Base-by-base conservation (phyloP, 2,329 filamentous ascomycete species). In the Calonectria crousiana region DNA sequence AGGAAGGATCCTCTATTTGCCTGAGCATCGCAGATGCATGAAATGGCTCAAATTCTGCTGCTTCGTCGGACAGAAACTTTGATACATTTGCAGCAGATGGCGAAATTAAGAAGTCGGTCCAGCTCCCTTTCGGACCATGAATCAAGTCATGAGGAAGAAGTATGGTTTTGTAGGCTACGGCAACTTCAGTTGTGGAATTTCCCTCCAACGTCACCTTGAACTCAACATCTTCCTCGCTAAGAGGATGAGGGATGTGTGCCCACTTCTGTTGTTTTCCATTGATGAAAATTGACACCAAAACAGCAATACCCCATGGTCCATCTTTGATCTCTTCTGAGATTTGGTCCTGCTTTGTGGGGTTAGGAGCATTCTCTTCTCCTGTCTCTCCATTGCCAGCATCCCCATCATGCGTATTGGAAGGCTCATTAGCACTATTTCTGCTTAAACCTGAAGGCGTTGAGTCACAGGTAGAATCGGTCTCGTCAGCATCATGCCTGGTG, bases 341-440 rank as follows among this genome's bases (percentile, higher is more conserved):
- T 5, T 11, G 28, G 4, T n/a, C 10, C 1, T 8, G 1, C 13
- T 32, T 0, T 6, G 5, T 11, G 32, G 6, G 16, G 18, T 30
- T 1, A n/a, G 16, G 4, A n/a, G 14, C 6, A 10, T 32, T 32
- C 28, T 32, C 8, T 10, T 53, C n/a, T 32, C 8, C 4, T 3
- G 8, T 16, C 4, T 32, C 8, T n/a, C 3, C 3, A 20, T 9
- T n/a, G 3, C 9, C 11, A 4, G 6, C 20, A 47, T 47, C n/a
- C 1, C 3, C 6, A 47, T 11, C 20, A 9, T 5, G 9, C 8
- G 10, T 47, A 11, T n/a, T n/a, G 41, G 41, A 6, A 6, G 20
- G 2, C 4, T 4, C 6, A 32, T n/a, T 26, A 3, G 6, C 28
- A 20, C 16, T 32, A 11, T 53, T 30, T 14, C 6, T 32, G 26